These are phyloP conservation scores for Fusarium abutilonis DNA, from an alignment of 2,329 filamentous ascomycete species.

Conservation along the genomic window DNA sequence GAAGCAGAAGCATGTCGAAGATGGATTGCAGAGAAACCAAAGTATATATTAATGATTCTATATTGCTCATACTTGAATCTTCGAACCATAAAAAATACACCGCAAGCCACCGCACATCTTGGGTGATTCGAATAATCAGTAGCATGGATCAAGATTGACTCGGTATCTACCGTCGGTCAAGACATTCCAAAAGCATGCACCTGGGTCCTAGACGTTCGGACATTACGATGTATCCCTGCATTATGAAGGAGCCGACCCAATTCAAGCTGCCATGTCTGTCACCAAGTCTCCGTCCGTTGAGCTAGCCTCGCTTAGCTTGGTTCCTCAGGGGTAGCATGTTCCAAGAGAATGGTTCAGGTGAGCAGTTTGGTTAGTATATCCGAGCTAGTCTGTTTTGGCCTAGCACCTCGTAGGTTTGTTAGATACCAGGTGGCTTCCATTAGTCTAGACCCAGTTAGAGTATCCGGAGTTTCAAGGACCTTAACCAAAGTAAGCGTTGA, in stretches of 20 bases:
- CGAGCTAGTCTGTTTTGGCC: too few species aligned
- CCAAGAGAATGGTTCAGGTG: not conserved
- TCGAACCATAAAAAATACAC: too few species aligned
- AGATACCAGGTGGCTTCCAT: not conserved
- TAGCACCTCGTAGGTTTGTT: too few species aligned
- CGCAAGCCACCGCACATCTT: too few species aligned
- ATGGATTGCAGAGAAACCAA: too few species aligned
- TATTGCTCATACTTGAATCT: too few species aligned
- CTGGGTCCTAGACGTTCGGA: not conserved
- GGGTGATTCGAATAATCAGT: too few species aligned
- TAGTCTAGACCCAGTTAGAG: not conserved
- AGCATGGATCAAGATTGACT: too few species aligned
- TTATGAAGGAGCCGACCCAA: not conserved
- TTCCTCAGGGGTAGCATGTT: not conserved
- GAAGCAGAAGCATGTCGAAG: too few species aligned
- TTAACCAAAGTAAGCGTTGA: slow-evolving; percentile 1
- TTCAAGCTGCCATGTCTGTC: not conserved
- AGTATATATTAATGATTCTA: too few species aligned
- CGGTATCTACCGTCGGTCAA: too few species aligned
- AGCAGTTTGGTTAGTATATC: not conserved
- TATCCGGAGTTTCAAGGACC: not conserved
- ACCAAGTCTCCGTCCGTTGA: too few species aligned
- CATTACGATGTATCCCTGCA: not conserved
- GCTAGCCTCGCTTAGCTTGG: not conserved
- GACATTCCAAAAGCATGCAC: not conserved